Percentiles rank a stretch among this genome's conserved stretches.
These are phyloP conservation scores for Sugiyamaella paludigena DNA, from an alignment of 1,139 yeast genomes.

Conservation along the genomic window DNA sequence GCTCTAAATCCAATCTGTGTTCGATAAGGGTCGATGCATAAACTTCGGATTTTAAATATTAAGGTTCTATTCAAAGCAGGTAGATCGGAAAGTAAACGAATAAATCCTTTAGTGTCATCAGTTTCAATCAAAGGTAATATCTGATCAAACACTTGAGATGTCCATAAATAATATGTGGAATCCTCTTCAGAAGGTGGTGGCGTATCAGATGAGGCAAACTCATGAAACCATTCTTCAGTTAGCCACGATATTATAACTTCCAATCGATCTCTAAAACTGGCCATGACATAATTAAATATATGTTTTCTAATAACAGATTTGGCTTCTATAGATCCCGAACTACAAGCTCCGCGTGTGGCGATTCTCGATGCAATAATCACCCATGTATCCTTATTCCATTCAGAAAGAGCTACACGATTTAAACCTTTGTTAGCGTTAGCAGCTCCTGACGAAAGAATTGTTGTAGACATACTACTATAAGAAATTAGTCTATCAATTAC, in stretches of 20 bases:
- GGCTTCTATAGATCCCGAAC: constrained; percentile 14
- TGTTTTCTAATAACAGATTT: constrained; percentile 55
- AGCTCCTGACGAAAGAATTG: constrained; percentile 21
- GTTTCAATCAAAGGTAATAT: constrained; percentile 81
- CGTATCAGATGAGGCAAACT: constrained; percentile 22
- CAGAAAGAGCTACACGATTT: constrained; percentile 35
- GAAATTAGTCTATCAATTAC: constrained; percentile 33
- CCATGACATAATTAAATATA: constrained; percentile 69
- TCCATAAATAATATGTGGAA: constrained; percentile 50
- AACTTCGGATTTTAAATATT: constrained; percentile 62
- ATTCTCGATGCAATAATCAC: constrained; percentile 68
- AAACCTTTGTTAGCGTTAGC: constrained; percentile 32
- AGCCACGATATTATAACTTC: constrained; percentile 90
- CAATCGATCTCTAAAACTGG: constrained; percentile 67
- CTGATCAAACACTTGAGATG: constrained; percentile 69
- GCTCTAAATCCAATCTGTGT: constrained; percentile 73
- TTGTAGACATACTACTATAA: constrained; percentile 26
- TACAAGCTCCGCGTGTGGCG: constrained; percentile 70
- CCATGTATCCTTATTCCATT: constrained; percentile 79
- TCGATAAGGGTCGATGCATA: constrained; percentile 85
- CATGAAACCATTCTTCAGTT: constrained; percentile 88
- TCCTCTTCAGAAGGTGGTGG: constrained; percentile 19
- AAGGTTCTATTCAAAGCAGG: constrained; percentile 67
- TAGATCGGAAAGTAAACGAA: constrained; percentile 79
- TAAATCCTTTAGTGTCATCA: constrained; percentile 72